A percentile compares a stretch with the other conserved stretches of the same genome.
These are phyloP conservation scores for Cadophora gregata DNA, from an alignment of 2,329 filamentous ascomycete species.

Conservation along the genomic window DNA sequence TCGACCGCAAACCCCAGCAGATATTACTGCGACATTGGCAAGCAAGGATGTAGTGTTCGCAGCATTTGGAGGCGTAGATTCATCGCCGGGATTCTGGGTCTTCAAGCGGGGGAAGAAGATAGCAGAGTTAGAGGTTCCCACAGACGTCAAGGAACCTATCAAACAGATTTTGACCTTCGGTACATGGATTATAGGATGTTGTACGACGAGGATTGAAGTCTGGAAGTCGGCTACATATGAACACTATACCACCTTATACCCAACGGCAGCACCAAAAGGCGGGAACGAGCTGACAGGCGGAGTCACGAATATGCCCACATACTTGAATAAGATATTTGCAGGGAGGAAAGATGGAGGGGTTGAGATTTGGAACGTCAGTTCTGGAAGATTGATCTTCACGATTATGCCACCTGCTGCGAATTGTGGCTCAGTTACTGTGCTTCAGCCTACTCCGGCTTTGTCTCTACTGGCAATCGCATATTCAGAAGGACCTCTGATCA, in stretches of 20 bases:
- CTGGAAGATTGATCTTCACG: slow-evolving; percentile 88
- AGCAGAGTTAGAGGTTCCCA: slow-evolving; percentile 73
- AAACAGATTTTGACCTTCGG: slow-evolving; percentile 83
- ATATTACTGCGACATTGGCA: slow-evolving; percentile 84
- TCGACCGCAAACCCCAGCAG: slow-evolving; percentile 82
- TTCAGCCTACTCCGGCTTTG: slow-evolving; percentile 83
- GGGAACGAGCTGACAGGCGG: slow-evolving; percentile 76
- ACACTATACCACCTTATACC: slow-evolving; percentile 83
- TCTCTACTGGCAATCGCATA: slow-evolving; percentile 90
- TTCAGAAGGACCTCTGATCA: slow-evolving; percentile 75
- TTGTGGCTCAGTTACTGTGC: slow-evolving; percentile 82
- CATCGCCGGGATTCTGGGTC: slow-evolving; percentile 78
- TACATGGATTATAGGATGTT: slow-evolving; percentile 86
- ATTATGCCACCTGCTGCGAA: slow-evolving; percentile 76
- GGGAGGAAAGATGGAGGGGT: slow-evolving; percentile 87
- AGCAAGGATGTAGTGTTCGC: slow-evolving; percentile 89
- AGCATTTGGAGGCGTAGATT: slow-evolving; percentile 76
- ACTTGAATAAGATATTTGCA: slow-evolving; percentile 93
- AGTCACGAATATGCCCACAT: slow-evolving; percentile 89
- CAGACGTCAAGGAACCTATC: slow-evolving; percentile 71
- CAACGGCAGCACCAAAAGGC: slow-evolving; percentile 60
- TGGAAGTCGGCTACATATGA: slow-evolving; percentile 86
- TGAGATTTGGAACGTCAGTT: slow-evolving; percentile 97
- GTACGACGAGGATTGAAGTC: slow-evolving; percentile 77
- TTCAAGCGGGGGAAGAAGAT: slow-evolving; percentile 91